These are phyloP conservation scores for Malus asiatica DNA, from an alignment of 306 rosid species.

Conservation along the genomic window DNA sequence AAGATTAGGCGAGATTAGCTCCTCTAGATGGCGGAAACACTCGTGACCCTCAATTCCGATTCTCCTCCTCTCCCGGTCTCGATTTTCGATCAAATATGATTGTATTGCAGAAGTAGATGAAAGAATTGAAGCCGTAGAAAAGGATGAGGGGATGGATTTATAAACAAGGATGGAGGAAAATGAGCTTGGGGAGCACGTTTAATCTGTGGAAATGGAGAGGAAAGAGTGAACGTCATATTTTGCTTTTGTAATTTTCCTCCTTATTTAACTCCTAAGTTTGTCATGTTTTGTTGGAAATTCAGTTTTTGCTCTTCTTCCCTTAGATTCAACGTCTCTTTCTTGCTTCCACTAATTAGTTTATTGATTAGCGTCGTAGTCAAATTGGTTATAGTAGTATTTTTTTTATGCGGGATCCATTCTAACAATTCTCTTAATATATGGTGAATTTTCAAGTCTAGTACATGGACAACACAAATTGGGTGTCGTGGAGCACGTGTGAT, in stretches of 20 bases:
- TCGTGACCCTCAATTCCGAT: background rate
- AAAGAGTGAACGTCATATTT: conserved; percentile 34
- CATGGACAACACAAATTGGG: too few relatives aligned
- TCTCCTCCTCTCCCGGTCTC: background rate
- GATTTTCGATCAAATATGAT: background rate
- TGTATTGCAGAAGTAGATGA: background rate
- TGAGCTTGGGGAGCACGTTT: conserved; percentile 54
- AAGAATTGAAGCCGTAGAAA: background rate
- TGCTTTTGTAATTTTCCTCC: conserved; percentile 25
- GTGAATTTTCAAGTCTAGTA: too few relatives aligned
- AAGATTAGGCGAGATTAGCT: background rate
- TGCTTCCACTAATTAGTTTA: background rate
- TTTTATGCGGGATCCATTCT: too few relatives aligned
- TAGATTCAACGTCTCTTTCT: background rate
- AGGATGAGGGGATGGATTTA: background rate
- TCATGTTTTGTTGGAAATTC: conserved; percentile 4
- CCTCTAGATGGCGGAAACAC: too few relatives aligned
- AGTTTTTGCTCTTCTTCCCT: background rate
- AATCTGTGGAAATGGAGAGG: conserved; percentile 20
- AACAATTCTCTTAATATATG: too few relatives aligned
- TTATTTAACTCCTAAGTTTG: conserved; percentile 20
- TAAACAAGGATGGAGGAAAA: background rate
- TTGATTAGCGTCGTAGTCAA: background rate
- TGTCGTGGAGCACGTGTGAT: too few relatives aligned
- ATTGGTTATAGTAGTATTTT: too few relatives aligned